Evolutionary conservation across 2,329 filamentous ascomycete species (phyloP).

Genomic region (Botryosphaeria dothidea): DNA sequence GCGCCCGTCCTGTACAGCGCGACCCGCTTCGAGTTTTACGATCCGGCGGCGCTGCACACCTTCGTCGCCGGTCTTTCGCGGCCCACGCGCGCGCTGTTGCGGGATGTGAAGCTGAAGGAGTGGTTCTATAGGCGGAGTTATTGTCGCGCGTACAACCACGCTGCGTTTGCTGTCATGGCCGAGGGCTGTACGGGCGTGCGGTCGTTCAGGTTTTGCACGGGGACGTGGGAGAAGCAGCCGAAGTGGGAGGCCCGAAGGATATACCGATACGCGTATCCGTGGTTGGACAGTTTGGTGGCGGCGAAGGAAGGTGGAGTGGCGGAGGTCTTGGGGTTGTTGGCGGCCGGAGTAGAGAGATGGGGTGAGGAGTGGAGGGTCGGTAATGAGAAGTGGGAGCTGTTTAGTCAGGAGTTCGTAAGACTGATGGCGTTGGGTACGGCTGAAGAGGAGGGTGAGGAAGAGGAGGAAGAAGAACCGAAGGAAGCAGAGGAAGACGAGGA

Average conservation of each 20-base stretch:
- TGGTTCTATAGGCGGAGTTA: slow-evolving; percentile 26
- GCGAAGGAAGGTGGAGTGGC: slow-evolving; percentile 28
- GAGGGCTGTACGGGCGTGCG: slow-evolving; percentile 31
- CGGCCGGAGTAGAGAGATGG: background rate
- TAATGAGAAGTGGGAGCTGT: background rate
- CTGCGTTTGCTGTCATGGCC: slow-evolving; percentile 32
- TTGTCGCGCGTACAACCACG: slow-evolving; percentile 34
- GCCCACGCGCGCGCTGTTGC: slow-evolving; percentile 20
- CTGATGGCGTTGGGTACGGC: background rate
- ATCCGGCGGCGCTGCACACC: slow-evolving; percentile 30
- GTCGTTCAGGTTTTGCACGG: slow-evolving; percentile 25
- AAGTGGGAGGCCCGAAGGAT: slow-evolving; percentile 28
- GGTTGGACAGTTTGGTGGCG: slow-evolving; percentile 37
- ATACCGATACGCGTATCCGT: slow-evolving; percentile 38
- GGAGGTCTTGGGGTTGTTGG: slow-evolving; percentile 30
- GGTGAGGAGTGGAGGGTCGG: background rate
- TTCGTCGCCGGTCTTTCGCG: slow-evolving; percentile 28
- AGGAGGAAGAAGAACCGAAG: no score
- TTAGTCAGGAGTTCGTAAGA: background rate
- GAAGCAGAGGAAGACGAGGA: background rate
- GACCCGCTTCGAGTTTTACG: slow-evolving; percentile 27
- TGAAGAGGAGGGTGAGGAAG: background rate
- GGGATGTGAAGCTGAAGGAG: background rate
- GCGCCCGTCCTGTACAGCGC: slow-evolving; percentile 33
- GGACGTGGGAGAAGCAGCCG: slow-evolving; percentile 15